phyloP scores from a whole-genome alignment of 257 asterid genomes.

The Anisodus acutangulus region DNA sequence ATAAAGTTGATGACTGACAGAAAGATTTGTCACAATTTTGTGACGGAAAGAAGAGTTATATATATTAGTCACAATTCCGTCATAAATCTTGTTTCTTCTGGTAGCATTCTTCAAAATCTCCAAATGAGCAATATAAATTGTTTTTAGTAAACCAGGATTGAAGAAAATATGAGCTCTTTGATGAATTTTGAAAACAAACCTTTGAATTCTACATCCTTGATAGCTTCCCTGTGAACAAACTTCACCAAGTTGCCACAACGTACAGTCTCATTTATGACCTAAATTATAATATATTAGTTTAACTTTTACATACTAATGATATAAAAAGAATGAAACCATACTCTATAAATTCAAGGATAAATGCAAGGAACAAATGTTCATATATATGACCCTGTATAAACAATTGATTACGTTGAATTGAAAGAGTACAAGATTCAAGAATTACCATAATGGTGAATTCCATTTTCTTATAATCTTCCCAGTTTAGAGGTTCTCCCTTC shows the following conservation, averaged over 20 bases:
- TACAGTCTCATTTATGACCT: conserved; percentile 73
- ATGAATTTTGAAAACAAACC: conserved; percentile 40
- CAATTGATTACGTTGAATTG: too few species aligned
- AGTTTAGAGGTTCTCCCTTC: conserved; percentile 55
- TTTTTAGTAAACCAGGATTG: not conserved
- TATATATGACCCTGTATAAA: too few species aligned
- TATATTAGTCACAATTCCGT: too few species aligned
- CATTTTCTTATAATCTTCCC: conserved; percentile 85
- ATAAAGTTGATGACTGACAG: not conserved
- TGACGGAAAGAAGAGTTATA: too few species aligned
- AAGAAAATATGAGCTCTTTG: not conserved
- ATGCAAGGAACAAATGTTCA: too few species aligned
- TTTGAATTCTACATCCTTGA: conserved; percentile 68
- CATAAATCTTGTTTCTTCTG: not conserved
- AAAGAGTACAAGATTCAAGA: not conserved
- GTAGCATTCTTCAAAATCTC: not conserved
- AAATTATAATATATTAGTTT: not conserved
- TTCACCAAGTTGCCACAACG: conserved; percentile 89
- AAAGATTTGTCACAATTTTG: too few species aligned
- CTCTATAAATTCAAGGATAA: too few species aligned
- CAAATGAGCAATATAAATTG: not conserved
- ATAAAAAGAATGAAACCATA: not conserved
- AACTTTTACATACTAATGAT: not conserved
- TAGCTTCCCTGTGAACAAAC: conserved; percentile 72
- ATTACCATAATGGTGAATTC: conserved; percentile 60